Conservation (phyloP, 441 rosid genomes). For the Croton setiger region DNA sequence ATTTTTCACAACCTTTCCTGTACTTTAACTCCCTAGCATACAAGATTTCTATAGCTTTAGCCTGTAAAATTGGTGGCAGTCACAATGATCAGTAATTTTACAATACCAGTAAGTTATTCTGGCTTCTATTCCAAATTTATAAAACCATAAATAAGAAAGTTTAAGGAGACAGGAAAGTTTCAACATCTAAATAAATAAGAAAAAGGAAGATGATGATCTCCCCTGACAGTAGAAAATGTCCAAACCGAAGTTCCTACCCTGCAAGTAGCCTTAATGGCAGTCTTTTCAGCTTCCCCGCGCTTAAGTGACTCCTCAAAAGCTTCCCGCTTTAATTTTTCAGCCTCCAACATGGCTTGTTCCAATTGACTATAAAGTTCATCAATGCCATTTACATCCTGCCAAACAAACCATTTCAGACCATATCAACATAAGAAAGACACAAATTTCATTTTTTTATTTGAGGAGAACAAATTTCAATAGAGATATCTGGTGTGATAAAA, state of each 20-base stretch:
- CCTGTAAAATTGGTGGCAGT: constrained; percentile 36
- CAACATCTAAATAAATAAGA: background rate
- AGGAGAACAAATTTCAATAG: too few relatives aligned
- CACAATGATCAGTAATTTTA: constrained; percentile 17
- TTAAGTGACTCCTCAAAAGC: constrained; percentile 56
- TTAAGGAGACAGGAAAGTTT: too few relatives aligned
- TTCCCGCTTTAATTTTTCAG: constrained; percentile 52
- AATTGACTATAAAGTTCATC: constrained; percentile 46
- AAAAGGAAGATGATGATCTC: background rate
- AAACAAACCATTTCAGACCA: background rate
- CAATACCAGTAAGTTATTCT: constrained; percentile 1
- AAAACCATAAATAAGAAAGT: background rate
- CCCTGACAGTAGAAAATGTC: background rate
- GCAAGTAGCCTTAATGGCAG: constrained; percentile 52
- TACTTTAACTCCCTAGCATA: constrained; percentile 53
- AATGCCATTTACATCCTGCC: constrained; percentile 55
- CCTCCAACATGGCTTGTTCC: constrained; percentile 47
- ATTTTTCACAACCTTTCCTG: constrained; percentile 61
- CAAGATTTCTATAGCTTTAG: constrained; percentile 54
- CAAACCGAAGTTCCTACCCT: constrained; percentile 33
- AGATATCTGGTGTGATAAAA: background rate
- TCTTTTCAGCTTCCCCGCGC: constrained; percentile 63
- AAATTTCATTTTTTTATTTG: too few relatives aligned
- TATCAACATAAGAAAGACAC: too few relatives aligned
- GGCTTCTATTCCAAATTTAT: background rate